Percentiles rank a stretch among this genome's conserved stretches.
Conservation (phyloP, 495 filamentous ascomycete genomes). For the Saxophila tyrrhenica region DNA sequence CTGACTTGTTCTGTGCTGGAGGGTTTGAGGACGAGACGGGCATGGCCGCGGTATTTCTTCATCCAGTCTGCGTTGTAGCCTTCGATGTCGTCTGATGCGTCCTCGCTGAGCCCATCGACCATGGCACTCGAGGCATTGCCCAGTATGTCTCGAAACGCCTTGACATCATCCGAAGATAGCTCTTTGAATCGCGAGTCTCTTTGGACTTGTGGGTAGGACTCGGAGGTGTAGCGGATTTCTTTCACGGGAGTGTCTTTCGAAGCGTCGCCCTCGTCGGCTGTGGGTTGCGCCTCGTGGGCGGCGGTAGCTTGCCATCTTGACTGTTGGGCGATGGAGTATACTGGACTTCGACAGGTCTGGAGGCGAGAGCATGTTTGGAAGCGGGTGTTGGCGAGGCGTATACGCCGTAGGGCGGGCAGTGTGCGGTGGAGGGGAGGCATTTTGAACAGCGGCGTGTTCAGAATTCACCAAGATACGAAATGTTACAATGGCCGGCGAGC, state of each 20-base stretch:
- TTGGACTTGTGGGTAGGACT: constrained; percentile 66
- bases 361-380: constrained; percentile 6
- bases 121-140: constrained; percentile 60
- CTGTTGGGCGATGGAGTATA: constrained; percentile 1
- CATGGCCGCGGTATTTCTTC: constrained; percentile 92
- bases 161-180: constrained; percentile 60
- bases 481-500: too few relatives aligned
- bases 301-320: constrained; percentile 4
- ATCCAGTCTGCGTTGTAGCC: constrained; percentile 98
- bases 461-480: too few relatives aligned
- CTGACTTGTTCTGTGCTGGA: constrained; percentile 71
- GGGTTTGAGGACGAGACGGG: constrained; percentile 77
- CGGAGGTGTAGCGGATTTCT: constrained; percentile 14
- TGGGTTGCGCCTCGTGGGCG: constrained; percentile 1
- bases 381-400: constrained; percentile 12
- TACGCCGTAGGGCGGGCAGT: constrained; percentile 11
- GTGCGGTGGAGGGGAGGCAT: constrained; percentile 14
- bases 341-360: constrained; percentile 3
- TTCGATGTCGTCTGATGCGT: constrained; percentile 63
- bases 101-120: constrained; percentile 65
- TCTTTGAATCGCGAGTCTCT: constrained; percentile 61
- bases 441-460: too few relatives aligned
- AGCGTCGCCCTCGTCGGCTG: not conserved
- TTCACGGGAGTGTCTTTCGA: not conserved
- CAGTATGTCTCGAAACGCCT: constrained; percentile 64